Conservation (phyloP, 352 stramenopile genomes). For the Globisporangium polare region DNA sequence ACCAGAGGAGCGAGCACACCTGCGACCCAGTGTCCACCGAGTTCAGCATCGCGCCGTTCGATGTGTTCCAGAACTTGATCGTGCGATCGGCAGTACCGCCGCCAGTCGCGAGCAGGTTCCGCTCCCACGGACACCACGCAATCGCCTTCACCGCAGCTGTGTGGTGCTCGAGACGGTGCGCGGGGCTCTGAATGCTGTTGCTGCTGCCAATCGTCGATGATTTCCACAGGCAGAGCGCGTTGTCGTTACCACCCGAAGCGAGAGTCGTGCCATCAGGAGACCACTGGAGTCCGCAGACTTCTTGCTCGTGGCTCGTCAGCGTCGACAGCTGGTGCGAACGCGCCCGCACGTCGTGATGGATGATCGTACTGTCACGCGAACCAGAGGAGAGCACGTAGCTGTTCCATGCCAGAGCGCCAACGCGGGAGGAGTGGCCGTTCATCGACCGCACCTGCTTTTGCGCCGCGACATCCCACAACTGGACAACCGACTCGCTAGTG, state of each 20-base stretch:
- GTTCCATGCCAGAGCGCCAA: constrained; percentile 97
- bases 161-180: constrained; percentile 94
- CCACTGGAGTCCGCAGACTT: constrained; percentile 98
- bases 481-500: constrained; percentile 91
- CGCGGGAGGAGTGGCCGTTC: constrained; percentile 92
- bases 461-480: constrained; percentile 96
- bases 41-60: constrained; percentile 93
- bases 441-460: constrained; percentile 90
- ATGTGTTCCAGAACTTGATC: constrained; percentile 99
- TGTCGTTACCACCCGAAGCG: constrained; percentile 98
- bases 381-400: constrained; percentile 91
- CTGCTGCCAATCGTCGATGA: constrained; percentile 82
- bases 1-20: constrained; percentile 96
- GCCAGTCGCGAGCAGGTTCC: constrained; percentile 95
- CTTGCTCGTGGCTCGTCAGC: constrained; percentile 93
- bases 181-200: constrained; percentile 46
- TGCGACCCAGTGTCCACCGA: constrained; percentile 98
- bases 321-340: constrained; percentile 86
- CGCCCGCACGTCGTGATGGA: constrained; percentile 79
- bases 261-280: constrained; percentile 94
- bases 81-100: constrained; percentile 97
- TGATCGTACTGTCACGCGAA: constrained; percentile 93
- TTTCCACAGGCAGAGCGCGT: constrained; percentile 95
- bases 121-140: constrained; percentile 98
- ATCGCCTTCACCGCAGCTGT: constrained; percentile 97